phyloP scores from a whole-genome alignment of 257 asterid genomes.

The Solanum sparsipilum region DNA sequence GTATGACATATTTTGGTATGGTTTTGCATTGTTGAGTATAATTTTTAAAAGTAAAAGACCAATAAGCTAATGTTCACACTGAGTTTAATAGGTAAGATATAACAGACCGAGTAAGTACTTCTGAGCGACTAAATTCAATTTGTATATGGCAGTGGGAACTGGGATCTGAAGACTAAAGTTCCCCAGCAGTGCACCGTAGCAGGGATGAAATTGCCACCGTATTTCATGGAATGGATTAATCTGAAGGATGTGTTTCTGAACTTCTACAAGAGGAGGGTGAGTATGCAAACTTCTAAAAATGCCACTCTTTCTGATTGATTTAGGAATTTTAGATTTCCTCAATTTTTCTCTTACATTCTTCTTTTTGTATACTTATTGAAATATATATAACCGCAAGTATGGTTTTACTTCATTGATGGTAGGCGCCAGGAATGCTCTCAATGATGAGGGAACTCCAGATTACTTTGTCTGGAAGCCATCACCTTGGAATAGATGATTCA shows the following conservation, averaged over 20 bases:
- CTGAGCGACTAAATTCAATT: not conserved
- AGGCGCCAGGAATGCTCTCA: constrained; percentile 87
- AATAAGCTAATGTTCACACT: too few relatives aligned
- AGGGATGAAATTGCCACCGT: constrained; percentile 58
- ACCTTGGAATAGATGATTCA: constrained; percentile 85
- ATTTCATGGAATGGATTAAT: constrained; percentile 95
- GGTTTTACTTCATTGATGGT: constrained; percentile 2
- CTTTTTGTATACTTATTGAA: not conserved
- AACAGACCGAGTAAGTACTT: not conserved
- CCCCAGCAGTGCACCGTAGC: constrained; percentile 83
- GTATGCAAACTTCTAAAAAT: constrained; percentile 7
- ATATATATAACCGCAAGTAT: not conserved
- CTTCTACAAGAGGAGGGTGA: constrained; percentile 74
- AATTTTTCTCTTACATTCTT: not conserved
- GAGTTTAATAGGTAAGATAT: too few relatives aligned
- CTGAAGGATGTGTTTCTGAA: constrained; percentile 78
- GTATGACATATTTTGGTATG: too few relatives aligned
- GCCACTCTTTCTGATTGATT: not conserved
- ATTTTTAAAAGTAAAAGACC: too few relatives aligned
- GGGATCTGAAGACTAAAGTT: constrained; percentile 91
- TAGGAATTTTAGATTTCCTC: not conserved
- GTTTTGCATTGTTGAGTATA: too few relatives aligned
- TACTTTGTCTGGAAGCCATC: constrained; percentile 66
- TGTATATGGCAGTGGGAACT: constrained; percentile 58
- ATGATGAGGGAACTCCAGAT: constrained; percentile 80